A percentile compares a stretch with the other conserved stretches of the same genome.
Conservation (phyloP, 2,329 filamentous ascomycete genomes). For the Gremmenia infestans region DNA sequence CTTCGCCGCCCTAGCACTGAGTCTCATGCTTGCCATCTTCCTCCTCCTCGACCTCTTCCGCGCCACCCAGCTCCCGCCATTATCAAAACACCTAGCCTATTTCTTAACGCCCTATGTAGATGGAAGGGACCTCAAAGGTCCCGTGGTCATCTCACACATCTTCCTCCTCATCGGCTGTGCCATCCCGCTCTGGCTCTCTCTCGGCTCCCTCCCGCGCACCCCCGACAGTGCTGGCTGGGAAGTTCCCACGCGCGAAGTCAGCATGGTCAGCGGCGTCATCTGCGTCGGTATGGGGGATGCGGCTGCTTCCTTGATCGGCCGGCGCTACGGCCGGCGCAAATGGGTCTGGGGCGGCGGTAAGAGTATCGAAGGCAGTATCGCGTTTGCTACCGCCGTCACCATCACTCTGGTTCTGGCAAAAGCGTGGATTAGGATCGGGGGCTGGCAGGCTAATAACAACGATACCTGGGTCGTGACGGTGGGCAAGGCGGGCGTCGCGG, state of each 20-base stretch:
- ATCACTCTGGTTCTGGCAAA: conserved; percentile 65
- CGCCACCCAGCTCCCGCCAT: conserved; percentile 83
- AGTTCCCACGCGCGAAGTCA: conserved; percentile 65
- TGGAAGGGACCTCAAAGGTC: conserved; percentile 84
- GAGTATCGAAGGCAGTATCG: conserved; percentile 80
- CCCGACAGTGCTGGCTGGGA: conserved; percentile 69
- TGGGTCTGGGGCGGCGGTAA: conserved; percentile 98
- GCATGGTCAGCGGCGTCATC: conserved; percentile 87
- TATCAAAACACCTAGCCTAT: conserved; percentile 76
- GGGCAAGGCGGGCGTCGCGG: conserved; percentile 69
- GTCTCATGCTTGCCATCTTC: conserved; percentile 76
- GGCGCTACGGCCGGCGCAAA: conserved; percentile 79
- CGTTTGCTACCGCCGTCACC: conserved; percentile 78
- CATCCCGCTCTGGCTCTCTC: conserved; percentile 84
- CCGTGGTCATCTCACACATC: conserved; percentile 93
- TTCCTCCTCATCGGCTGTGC: conserved; percentile 94
- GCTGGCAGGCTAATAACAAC: conserved; percentile 74
- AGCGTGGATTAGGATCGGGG: conserved; percentile 69
- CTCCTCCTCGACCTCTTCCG: conserved; percentile 83
- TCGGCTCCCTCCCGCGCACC: conserved; percentile 61
- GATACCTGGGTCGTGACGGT: conserved; percentile 64
- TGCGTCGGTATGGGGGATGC: conserved; percentile 96
- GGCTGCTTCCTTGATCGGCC: conserved; percentile 82
- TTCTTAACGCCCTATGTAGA: conserved; percentile 95
- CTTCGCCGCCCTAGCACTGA: conserved; percentile 75